Percentiles rank a stretch among this genome's conserved stretches.
Evolutionary conservation across 495 filamentous ascomycete species (phyloP).

Genomic region (Coniosporium apollinis): DNA sequence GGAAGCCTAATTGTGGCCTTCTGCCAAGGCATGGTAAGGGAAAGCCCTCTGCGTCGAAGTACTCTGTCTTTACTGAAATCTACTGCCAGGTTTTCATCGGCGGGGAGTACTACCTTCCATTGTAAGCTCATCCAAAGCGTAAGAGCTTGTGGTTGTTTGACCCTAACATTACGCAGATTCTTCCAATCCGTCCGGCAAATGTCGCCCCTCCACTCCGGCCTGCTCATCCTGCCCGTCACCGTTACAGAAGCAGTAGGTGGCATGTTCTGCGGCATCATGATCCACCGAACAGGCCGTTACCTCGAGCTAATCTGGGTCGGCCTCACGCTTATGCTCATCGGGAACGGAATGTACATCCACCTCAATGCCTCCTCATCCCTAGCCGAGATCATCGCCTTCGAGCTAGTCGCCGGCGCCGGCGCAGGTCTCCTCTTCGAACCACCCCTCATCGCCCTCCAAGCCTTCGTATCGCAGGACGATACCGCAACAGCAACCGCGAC

Average conservation of each 20-base stretch:
- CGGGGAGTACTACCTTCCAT: conserved; percentile 40
- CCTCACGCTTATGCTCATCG: conserved; percentile 28
- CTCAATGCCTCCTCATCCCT: conserved; percentile 25
- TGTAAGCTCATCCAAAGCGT: no score
- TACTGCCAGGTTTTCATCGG: conserved; percentile 26
- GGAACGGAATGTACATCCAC: conserved; percentile 36
- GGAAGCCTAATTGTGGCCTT: conserved; percentile 23
- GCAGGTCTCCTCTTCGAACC: conserved; percentile 19
- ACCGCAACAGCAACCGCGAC: conserved; percentile 21
- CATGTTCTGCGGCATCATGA: conserved; percentile 33
- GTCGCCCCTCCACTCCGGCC: conserved; percentile 34
- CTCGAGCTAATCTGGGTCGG: conserved; percentile 38
- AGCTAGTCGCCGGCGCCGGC: conserved; percentile 19
- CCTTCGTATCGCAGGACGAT: conserved; percentile 16
- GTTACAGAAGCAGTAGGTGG: conserved; percentile 33
- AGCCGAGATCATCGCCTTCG: conserved; percentile 26
- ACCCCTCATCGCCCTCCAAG: conserved; percentile 22
- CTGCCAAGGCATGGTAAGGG: conserved; percentile 33
- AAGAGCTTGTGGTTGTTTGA: no score
- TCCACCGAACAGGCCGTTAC: conserved; percentile 45
- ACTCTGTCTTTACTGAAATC: not conserved
- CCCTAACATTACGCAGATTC: no score
- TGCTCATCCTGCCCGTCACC: conserved; percentile 35
- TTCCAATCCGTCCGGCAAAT: conserved; percentile 36
- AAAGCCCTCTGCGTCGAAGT: not conserved